Percentiles rank a stretch among this genome's conserved stretches.
Evolutionary conservation across 2,329 filamentous ascomycete species (phyloP).

Genomic region (Exophiala xenobiotica): DNA sequence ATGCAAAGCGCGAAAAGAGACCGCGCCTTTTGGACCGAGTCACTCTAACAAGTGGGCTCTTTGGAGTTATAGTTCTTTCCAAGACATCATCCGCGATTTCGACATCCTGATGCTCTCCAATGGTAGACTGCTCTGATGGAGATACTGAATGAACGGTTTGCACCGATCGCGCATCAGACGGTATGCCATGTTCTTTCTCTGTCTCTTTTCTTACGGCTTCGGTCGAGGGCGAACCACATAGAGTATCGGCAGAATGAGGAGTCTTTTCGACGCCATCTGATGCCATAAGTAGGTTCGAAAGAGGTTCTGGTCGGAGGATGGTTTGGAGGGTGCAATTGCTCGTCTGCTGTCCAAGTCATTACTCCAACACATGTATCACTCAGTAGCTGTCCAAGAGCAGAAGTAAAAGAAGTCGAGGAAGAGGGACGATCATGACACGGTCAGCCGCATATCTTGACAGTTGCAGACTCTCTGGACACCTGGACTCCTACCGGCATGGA

Average conservation of each 20-base stretch:
- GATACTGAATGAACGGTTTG: conserved; percentile 12
- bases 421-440: neutral
- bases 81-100: conserved; percentile 21
- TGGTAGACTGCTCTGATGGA: conserved; percentile 13
- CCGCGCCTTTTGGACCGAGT: conserved; percentile 63
- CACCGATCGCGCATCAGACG: conserved; percentile 11
- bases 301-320: neutral
- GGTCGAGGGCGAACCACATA: neutral
- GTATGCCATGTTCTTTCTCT: conserved; percentile 8
- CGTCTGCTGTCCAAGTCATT: conserved; percentile 17
- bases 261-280: conserved; percentile 14
- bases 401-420: neutral
- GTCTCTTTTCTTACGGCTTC: neutral
- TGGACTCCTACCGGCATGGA: no score
- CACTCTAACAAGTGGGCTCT: conserved; percentile 46
- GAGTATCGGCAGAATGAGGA: conserved; percentile 6
- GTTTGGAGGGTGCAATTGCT: neutral
- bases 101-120: conserved; percentile 21
- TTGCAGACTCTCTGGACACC: neutral
- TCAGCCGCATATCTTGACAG: conserved; percentile 12
- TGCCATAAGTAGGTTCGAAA: conserved; percentile 10
- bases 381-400: no score
- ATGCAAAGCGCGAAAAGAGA: conserved; percentile 65
- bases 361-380: conserved; percentile 2
- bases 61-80: conserved; percentile 33